Conservation (phyloP, 2,329 filamentous ascomycete genomes). For the Talaromyces sp. region DNA sequence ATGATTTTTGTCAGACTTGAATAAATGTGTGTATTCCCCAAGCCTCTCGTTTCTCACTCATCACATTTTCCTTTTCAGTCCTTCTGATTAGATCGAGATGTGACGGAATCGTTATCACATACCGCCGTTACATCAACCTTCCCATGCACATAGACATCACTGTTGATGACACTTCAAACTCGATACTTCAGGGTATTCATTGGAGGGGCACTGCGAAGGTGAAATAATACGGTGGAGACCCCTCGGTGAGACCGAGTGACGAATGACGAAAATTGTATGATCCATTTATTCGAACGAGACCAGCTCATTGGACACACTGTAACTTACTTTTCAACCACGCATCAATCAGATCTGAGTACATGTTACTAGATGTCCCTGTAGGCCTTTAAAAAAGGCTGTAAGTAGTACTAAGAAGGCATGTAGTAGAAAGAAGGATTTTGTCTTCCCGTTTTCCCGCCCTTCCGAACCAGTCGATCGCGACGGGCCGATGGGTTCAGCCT, state of each 20-base stretch:
- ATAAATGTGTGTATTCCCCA: background rate
- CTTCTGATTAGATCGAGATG: background rate
- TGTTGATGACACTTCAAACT: background rate
- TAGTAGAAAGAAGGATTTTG: conserved; percentile 13
- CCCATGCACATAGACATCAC: background rate
- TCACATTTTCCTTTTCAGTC: background rate
- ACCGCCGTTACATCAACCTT: background rate
- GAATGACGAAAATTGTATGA: background rate
- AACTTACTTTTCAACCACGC: background rate
- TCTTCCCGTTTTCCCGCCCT: conserved; percentile 15
- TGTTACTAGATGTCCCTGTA: background rate
- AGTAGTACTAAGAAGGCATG: background rate
- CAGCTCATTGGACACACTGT: background rate
- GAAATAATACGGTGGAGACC: conserved; percentile 3
- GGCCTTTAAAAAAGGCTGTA: background rate
- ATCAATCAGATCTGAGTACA: background rate
- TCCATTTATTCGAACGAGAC: background rate
- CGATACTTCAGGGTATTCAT: background rate
- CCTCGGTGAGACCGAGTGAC: background rate
- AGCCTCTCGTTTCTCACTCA: background rate
- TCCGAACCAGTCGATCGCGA: conserved; percentile 17
- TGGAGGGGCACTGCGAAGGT: background rate
- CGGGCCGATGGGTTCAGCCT: conserved; percentile 10
- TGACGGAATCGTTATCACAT: background rate
- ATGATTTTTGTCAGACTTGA: background rate